Percentiles rank a stretch among this genome's conserved stretches.
phyloP scores from a whole-genome alignment of 208 protist genomes.

The Acanthamoeba healyi region DNA sequence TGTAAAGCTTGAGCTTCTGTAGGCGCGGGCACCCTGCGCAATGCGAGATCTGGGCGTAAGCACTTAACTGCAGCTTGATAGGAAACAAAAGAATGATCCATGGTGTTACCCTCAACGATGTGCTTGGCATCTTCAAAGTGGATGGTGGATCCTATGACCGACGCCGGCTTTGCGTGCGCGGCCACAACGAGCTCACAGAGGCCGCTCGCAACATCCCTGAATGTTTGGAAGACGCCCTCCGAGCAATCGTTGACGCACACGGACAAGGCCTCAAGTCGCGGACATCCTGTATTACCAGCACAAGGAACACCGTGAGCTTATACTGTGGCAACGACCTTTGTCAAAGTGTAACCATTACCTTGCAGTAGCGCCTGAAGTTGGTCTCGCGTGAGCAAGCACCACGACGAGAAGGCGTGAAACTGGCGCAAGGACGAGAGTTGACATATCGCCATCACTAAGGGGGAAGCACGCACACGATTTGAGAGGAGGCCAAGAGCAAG shows the following conservation, averaged over 20 bases:
- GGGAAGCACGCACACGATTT: too few species aligned
- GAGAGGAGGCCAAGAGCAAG: too few species aligned
- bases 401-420: not conserved
- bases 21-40: not conserved
- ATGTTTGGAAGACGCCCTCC: not conserved
- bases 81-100: too few species aligned
- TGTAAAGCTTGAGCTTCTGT: not conserved
- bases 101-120: not conserved
- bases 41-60: too few species aligned
- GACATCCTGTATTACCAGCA: not conserved
- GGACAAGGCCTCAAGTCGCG: not conserved
- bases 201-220: not conserved
- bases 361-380: not conserved
- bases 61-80: too few species aligned
- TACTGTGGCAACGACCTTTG: not conserved
- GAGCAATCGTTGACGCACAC: not conserved
- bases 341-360: too few species aligned
- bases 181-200: not conserved
- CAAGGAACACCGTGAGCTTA: not conserved
- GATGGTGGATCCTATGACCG: not conserved
- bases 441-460: not conserved
- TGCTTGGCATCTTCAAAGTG: not conserved
- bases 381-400: not conserved
- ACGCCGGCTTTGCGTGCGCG: not conserved
- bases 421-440: not conserved